Conservation (phyloP, 305 asterid species). For the Fraxinus greggii region DNA sequence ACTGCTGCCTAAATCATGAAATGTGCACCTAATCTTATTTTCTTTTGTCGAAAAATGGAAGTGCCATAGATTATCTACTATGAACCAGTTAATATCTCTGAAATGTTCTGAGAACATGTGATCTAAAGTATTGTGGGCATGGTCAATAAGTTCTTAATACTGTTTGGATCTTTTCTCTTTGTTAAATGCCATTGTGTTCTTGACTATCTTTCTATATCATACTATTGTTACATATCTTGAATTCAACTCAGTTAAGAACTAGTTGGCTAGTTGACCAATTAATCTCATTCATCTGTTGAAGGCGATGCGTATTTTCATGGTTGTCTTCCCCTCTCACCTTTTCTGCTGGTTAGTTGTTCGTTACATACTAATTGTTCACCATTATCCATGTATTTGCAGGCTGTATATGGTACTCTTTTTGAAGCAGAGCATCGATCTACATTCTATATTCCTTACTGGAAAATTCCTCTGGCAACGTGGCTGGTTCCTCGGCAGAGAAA, state of each 20-base stretch:
- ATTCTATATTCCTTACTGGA: slow-evolving; percentile 95
- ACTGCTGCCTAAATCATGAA: neutral
- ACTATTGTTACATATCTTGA: neutral
- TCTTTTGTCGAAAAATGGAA: neutral
- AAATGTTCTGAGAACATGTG: neutral
- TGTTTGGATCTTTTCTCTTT: neutral
- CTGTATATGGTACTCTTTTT: slow-evolving; percentile 92
- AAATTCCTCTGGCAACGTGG: slow-evolving; percentile 81
- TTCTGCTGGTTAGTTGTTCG: slow-evolving; percentile 3
- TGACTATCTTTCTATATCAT: neutral
- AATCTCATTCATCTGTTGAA: neutral
- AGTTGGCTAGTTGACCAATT: neutral
- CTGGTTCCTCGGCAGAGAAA: slow-evolving; percentile 84
- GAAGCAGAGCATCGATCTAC: slow-evolving; percentile 99
- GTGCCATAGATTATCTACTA: neutral
- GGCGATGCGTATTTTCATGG: neutral
- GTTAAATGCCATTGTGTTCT: neutral
- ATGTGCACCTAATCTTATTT: neutral
- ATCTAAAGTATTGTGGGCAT: neutral
- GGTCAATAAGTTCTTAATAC: neutral
- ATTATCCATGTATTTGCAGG: slow-evolving; percentile 41
- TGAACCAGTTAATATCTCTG: neutral
- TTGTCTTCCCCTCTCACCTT: slow-evolving; percentile 5
- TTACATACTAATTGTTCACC: slow-evolving; percentile 7
- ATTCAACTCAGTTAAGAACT: neutral